Percentiles rank a stretch among this genome's conserved stretches.
phyloP scores from a whole-genome alignment of 441 rosid species.

The Pelargonium myrrhifolium region DNA sequence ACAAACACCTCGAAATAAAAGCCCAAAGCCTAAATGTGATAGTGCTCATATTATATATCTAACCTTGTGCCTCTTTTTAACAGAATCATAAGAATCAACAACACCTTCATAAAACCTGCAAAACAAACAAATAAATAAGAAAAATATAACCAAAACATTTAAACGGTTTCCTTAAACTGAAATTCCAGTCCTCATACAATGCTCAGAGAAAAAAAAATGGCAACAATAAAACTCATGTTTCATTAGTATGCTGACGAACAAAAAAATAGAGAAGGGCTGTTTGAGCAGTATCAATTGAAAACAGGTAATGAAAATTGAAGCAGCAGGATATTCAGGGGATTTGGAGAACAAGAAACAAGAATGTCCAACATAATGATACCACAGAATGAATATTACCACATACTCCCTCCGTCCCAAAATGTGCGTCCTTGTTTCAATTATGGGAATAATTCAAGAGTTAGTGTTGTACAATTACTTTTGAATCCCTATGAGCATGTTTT shows the following conservation, averaged over 20 bases:
- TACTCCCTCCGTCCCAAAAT: too few relatives aligned
- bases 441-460: too few relatives aligned
- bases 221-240: neutral
- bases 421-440: too few relatives aligned
- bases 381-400: neutral
- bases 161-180: neutral
- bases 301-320: neutral
- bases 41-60: slow-evolving; percentile 16
- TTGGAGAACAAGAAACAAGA: neutral
- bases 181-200: neutral
- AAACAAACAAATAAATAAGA: slow-evolving; percentile 14
- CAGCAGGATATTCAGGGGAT: neutral
- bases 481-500: too few relatives aligned
- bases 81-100: slow-evolving; percentile 50
- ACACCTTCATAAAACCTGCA: slow-evolving; percentile 77
- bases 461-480: too few relatives aligned
- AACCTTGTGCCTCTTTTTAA: slow-evolving; percentile 78
- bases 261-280: neutral
- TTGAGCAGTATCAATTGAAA: neutral
- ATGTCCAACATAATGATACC: neutral
- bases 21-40: slow-evolving; percentile 1
- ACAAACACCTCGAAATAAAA: slow-evolving; percentile 4
- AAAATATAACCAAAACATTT: slow-evolving; percentile 2
- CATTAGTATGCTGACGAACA: neutral
- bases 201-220: neutral